Evolutionary conservation across 2,329 filamentous ascomycete species (phyloP).

Genomic region (Juglanconis oblonga): DNA sequence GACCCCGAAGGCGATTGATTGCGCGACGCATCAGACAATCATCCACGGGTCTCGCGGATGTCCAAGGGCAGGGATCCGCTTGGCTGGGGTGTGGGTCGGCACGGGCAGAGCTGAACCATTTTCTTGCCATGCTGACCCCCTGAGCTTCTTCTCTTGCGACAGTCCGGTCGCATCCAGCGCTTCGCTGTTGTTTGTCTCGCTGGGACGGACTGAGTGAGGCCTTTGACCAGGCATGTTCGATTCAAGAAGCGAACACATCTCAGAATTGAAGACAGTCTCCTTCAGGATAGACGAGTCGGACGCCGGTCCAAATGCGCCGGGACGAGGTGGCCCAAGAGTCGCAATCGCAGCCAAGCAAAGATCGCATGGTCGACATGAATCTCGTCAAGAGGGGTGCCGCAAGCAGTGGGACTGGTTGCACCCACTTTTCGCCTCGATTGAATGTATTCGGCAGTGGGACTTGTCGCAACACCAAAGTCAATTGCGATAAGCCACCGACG

Average conservation of each 20-base stretch:
- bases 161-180: constrained; percentile 16
- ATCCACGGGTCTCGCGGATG: constrained; percentile 14
- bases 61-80: constrained; percentile 9
- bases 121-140: constrained; percentile 11
- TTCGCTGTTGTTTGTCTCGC: not conserved
- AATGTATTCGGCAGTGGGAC: not conserved
- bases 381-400: constrained; percentile 1
- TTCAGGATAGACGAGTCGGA: not conserved
- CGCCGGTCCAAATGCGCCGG: not conserved
- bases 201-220: not conserved
- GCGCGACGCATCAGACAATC: constrained; percentile 18
- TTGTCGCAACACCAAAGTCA: not conserved
- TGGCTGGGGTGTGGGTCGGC: constrained; percentile 10
- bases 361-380: constrained; percentile 5
- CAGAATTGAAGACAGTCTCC: not conserved
- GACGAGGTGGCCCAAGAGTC: not conserved
- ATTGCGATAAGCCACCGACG: not conserved
- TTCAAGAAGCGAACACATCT: not conserved
- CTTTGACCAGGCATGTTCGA: too few species aligned
- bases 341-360: not conserved
- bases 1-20: constrained; percentile 9
- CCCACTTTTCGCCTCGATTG: constrained; percentile 7
- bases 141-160: constrained; percentile 6
- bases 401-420: constrained; percentile 9
- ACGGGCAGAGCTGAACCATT: constrained; percentile 7